A percentile compares a stretch with the other conserved stretches of the same genome.
phyloP scores from a whole-genome alignment of 2,329 filamentous ascomycete genomes.

The Tolypocladium cylindrosporum region DNA sequence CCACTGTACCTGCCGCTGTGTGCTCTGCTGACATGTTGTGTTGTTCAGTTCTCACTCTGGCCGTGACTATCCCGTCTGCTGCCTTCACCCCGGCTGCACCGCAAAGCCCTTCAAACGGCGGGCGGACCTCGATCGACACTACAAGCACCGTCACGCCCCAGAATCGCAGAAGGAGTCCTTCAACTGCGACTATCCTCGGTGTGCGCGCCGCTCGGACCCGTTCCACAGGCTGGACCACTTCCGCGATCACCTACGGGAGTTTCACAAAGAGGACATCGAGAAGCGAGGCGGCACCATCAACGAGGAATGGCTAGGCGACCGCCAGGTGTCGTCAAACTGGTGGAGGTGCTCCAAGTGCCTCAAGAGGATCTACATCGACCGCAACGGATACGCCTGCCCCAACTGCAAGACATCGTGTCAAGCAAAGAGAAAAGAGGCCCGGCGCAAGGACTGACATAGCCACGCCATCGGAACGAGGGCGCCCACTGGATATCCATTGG shows the following conservation, averaged over 20 bases:
- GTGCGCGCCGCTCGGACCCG: slow-evolving; percentile 31
- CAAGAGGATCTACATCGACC: slow-evolving; percentile 28
- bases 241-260: slow-evolving; percentile 45
- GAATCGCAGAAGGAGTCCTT: slow-evolving; percentile 30
- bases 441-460: slow-evolving; percentile 12
- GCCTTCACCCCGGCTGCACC: slow-evolving; percentile 30
- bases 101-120: slow-evolving; percentile 37
- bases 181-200: slow-evolving; percentile 42
- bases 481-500: background rate
- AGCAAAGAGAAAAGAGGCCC: slow-evolving; percentile 26
- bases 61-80: slow-evolving; percentile 25
- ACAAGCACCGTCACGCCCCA: slow-evolving; percentile 35
- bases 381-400: slow-evolving; percentile 33
- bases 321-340: slow-evolving; percentile 31
- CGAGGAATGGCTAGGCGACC: slow-evolving; percentile 27
- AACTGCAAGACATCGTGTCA: slow-evolving; percentile 38
- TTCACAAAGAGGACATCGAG: slow-evolving; percentile 43
- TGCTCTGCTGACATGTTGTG: background rate
- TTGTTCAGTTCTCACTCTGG: slow-evolving; percentile 5
- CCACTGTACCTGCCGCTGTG: background rate
- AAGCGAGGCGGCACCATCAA: slow-evolving; percentile 30
- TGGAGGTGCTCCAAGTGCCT: slow-evolving; percentile 48
- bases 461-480: background rate
- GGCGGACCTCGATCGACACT: slow-evolving; percentile 46
- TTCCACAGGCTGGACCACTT: slow-evolving; percentile 48